Evolutionary conservation across 2,329 filamentous ascomycete genomes (phyloP).

Genomic region (Botrytis fragariae): DNA sequence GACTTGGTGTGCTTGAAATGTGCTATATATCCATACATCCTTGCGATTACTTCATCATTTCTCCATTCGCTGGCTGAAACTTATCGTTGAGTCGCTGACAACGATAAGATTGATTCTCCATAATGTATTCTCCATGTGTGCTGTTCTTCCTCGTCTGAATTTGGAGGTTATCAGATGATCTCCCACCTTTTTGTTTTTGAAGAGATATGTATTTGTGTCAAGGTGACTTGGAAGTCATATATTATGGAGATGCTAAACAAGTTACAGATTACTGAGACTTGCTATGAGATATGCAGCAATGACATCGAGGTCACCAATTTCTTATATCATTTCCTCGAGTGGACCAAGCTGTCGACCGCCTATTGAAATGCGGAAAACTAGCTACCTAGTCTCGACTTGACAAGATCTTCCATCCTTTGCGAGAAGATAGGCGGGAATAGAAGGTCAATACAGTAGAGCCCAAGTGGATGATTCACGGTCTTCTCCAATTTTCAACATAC

Average conservation of each 20-base stretch:
- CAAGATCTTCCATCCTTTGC: background rate
- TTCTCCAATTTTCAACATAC: fast-evolving
- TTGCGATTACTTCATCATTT: too few species aligned
- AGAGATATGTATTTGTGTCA: background rate
- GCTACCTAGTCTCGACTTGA: background rate
- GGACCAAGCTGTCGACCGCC: fast-evolving
- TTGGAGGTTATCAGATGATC: background rate
- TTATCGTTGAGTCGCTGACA: background rate
- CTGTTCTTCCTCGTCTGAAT: fast-evolving
- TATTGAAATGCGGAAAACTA: background rate
- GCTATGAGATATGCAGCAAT: background rate
- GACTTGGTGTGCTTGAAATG: background rate
- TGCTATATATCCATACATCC: fast-evolving
- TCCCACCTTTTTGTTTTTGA: fast-evolving
- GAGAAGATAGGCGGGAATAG: background rate
- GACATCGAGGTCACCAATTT: background rate
- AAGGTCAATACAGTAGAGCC: background rate
- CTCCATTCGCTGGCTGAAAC: background rate
- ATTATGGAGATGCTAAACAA: fast-evolving
- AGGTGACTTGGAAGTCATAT: fast-evolving
- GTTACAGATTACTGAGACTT: fast-evolving
- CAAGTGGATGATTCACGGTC: fast-evolving
- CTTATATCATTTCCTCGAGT: background rate
- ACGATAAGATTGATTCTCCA: fast-evolving
- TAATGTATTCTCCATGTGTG: background rate